Conservation (phyloP, 108 stramenopile species). For the Nannochloropsis oceanica region DNA sequence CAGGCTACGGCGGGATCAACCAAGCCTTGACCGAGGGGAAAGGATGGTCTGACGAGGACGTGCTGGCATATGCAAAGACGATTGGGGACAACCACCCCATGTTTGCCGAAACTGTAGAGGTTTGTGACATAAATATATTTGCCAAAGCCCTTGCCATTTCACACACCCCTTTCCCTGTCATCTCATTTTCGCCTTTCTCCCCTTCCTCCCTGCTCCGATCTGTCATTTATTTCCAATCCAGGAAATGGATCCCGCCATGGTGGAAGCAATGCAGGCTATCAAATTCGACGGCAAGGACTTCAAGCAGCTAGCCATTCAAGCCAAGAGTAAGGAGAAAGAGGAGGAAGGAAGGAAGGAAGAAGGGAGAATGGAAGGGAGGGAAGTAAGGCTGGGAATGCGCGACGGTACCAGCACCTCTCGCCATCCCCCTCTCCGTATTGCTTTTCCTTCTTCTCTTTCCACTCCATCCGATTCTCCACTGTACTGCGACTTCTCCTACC, state of each 20-base stretch:
- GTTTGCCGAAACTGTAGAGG: neutral
- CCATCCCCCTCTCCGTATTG: neutral
- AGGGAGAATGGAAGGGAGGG: neutral
- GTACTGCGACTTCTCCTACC: neutral
- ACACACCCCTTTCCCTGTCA: too few species aligned
- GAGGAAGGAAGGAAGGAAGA: neutral
- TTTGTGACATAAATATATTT: neutral
- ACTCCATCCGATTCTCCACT: neutral
- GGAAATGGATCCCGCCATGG: neutral
- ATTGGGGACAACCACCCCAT: neutral
- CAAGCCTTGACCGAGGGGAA: neutral
- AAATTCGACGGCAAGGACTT: neutral
- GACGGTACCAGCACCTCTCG: neutral
- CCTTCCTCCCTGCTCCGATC: too few species aligned
- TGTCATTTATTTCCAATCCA: neutral
- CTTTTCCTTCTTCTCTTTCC: neutral
- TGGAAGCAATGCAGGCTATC: neutral
- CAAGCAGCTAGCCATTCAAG: neutral
- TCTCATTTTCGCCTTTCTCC: too few species aligned
- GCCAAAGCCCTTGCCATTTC: too few species aligned
- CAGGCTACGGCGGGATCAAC: neutral
- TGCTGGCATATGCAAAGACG: neutral
- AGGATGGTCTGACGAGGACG: neutral
- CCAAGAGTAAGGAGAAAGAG: neutral
- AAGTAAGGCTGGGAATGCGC: neutral